phyloP scores from a whole-genome alignment of 805 yeast genomes.

The Ogataea naganishii region DNA sequence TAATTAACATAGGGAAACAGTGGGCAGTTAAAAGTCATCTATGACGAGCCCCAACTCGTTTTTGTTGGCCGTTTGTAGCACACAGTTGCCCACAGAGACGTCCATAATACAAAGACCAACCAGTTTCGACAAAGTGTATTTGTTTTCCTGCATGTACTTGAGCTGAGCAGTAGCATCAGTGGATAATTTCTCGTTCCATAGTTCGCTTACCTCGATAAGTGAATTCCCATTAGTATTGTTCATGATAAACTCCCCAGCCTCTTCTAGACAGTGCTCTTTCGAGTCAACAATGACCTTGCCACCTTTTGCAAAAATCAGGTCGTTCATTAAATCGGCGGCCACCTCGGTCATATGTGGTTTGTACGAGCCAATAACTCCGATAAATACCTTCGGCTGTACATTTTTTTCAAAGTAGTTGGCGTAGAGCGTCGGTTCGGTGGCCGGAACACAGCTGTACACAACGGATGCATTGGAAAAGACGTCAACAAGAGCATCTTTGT shows the following conservation, averaged over 20 bases:
- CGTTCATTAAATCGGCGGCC: conserved; percentile 33
- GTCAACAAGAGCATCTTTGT: conserved; percentile 8
- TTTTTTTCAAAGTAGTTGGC: conserved; percentile 20
- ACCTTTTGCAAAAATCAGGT: conserved; percentile 21
- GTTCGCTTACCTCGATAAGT: conserved; percentile 39
- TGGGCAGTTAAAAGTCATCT: conserved; percentile 21
- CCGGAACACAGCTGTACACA: conserved; percentile 54
- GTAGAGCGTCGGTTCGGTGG: conserved; percentile 37
- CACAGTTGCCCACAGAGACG: conserved; percentile 37
- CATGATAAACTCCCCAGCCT: conserved; percentile 59
- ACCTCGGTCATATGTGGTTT: conserved; percentile 62
- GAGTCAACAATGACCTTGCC: conserved; percentile 53
- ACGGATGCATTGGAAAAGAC: conserved; percentile 32
- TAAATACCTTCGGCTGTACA: conserved; percentile 24
- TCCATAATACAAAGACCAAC: conserved; percentile 66
- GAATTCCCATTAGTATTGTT: conserved; percentile 27
- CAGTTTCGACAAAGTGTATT: conserved; percentile 39
- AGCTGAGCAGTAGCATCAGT: conserved; percentile 3
- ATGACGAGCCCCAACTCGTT: conserved; percentile 21
- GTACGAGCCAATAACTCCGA: conserved; percentile 58
- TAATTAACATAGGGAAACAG: too few relatives aligned
- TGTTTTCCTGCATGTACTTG: conserved; percentile 11
- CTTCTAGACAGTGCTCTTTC: conserved; percentile 41
- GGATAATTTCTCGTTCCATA: conserved; percentile 14
- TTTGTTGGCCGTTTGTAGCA: conserved; percentile 24